Evolutionary conservation across 2,329 filamentous ascomycete genomes (phyloP).

Genomic region (Fusarium sp.): DNA sequence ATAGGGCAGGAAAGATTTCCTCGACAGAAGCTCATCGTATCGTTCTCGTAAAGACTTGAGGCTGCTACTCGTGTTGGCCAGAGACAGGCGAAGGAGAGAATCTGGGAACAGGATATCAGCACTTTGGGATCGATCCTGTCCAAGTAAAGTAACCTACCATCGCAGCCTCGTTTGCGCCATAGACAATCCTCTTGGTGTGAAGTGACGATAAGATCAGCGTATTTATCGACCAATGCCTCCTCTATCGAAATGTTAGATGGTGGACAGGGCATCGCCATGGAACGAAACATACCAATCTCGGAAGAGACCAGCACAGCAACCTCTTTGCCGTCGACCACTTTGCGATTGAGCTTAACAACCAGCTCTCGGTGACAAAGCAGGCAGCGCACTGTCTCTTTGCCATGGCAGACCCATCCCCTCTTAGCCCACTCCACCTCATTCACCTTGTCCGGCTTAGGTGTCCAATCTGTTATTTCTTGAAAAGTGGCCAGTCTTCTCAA

Average conservation of each 20-base stretch:
- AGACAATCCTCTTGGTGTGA: conserved; percentile 86
- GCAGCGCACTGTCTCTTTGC: conserved; percentile 86
- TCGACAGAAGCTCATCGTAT: conserved; percentile 71
- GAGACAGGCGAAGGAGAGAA: conserved; percentile 70
- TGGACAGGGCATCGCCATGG: neutral
- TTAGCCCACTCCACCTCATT: conserved; percentile 96
- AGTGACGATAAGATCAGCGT: conserved; percentile 77
- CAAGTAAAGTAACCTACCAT: conserved; percentile 65
- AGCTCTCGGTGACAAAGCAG: conserved; percentile 87
- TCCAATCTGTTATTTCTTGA: conserved; percentile 91
- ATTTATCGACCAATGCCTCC: conserved; percentile 80
- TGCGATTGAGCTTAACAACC: conserved; percentile 80
- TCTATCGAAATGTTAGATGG: conserved; percentile 53
- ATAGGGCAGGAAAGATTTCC: conserved; percentile 70
- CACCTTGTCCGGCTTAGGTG: conserved; percentile 87
- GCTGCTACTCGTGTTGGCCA: conserved; percentile 71
- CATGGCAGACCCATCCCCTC: conserved; percentile 88
- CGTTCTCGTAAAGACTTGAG: conserved; percentile 70
- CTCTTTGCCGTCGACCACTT: conserved; percentile 67
- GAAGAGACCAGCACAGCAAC: conserved; percentile 66
- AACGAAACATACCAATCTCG: conserved; percentile 62
- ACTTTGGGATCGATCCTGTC: conserved; percentile 32
- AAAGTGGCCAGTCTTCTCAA: conserved; percentile 87
- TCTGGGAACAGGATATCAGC: conserved; percentile 55
- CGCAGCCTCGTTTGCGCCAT: conserved; percentile 90